Evolutionary conservation across 768 basidiomycete genomes (phyloP), one percentile per base, ranked within the genome.

Genomic region (Leucosporidium scottii): DNA sequence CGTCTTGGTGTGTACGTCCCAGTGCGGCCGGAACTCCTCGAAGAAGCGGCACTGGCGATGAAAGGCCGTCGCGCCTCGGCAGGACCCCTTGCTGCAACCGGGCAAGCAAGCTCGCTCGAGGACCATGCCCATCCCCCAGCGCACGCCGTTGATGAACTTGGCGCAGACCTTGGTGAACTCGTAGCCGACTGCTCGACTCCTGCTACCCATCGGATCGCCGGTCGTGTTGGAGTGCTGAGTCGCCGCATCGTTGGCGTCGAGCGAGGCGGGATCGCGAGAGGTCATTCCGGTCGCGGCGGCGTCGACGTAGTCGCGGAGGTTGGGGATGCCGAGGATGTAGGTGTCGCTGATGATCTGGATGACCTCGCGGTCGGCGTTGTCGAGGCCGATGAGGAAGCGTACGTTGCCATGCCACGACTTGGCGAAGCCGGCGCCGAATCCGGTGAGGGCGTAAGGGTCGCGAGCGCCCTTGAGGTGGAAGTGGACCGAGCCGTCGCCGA

Each of bases 401-500:
- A 91, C 85, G 73, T 84, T 82, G 61, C 90, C 91, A 74, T 84
- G 82, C 89, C 90, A 96, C 50, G 86, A 86, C 21, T 94, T 81
- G 13, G 87, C 88, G 76, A 96, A 93, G 1, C 93, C 93, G 36
- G 92, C 87, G 3, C 92, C 93, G 62, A 82, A 79, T 27, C 84
- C 86, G 48, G 81, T 78, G 18, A 90, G 79, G 31, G 82, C 79
- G 74, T 91, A 87, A 1, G 93, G 93, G 79, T 93, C 86, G 12
- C 87, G 86, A 28, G 85, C 85, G 60, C 93, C 93, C 84, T 96
- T 98, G 77, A 96, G 82, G 77, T 92, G 86, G 48, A 90, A 79
- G 62, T 88, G 86, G 34, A 89, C 85, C 65, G 89, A 87, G 21
- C 84, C 82, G 34, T 59, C 74, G 20, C 79, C 80, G 0, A 79